Percentiles rank a stretch among this genome's conserved stretches.
These are phyloP conservation scores for Fagopyrum homotropicum DNA, from an alignment of 148 eudicot genomes.

Conservation along the genomic window DNA sequence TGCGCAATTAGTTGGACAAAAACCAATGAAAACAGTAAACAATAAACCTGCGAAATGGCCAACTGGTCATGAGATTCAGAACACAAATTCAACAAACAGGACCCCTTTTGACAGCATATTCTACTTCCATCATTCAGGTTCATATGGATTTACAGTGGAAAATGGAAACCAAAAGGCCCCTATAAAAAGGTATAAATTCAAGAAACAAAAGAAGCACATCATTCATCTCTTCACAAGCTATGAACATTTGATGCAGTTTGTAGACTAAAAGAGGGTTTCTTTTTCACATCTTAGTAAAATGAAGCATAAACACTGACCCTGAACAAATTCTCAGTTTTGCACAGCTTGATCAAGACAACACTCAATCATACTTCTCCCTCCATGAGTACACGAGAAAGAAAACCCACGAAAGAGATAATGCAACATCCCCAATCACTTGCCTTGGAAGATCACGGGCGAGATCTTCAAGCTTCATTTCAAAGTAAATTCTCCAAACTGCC, in stretches of 20 bases:
- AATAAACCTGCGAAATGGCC: no score
- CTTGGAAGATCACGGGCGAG: slow-evolving; percentile 63
- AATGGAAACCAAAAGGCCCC: not conserved
- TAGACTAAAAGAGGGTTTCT: not conserved
- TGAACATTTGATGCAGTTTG: slow-evolving; percentile 9
- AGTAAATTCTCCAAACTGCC: slow-evolving; percentile 89
- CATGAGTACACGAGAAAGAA: slow-evolving; percentile 72
- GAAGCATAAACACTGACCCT: not conserved
- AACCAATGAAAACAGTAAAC: no score
- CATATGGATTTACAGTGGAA: slow-evolving; percentile 1
- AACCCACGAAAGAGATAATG: slow-evolving; percentile 78
- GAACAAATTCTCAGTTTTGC: not conserved
- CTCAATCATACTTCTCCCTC: slow-evolving; percentile 89
- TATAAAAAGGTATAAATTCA: not conserved
- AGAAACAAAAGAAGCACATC: not conserved
- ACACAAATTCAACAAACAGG: not conserved
- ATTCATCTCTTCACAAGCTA: slow-evolving; percentile 8
- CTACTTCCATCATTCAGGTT: slow-evolving; percentile 4
- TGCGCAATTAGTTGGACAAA: no score
- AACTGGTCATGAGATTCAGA: not conserved
- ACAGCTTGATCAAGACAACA: not conserved
- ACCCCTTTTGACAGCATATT: not conserved
- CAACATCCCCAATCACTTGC: slow-evolving; percentile 66
- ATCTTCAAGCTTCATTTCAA: slow-evolving; percentile 65
- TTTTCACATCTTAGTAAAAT: not conserved